A percentile compares a stretch with the other conserved stretches of the same genome.
Conservation (phyloP, 1,139 yeast genomes). For the Debaryomyces nepalensis region DNA sequence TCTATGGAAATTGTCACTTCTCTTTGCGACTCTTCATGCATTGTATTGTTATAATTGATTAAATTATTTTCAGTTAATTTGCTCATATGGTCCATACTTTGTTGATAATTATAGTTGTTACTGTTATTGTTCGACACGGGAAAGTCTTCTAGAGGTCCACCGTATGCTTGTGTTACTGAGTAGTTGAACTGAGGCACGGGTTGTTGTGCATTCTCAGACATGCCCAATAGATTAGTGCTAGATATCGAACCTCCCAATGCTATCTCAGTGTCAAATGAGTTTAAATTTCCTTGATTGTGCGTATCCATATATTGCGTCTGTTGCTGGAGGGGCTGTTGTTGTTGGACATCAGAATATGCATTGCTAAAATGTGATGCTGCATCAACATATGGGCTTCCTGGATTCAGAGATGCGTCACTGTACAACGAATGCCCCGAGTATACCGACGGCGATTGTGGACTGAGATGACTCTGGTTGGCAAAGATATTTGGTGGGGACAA, state of each 20-base stretch:
- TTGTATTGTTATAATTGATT: conserved; percentile 20
- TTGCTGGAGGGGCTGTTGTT: conserved; percentile 7
- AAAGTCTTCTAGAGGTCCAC: conserved; percentile 6
- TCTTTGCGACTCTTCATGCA: conserved; percentile 20
- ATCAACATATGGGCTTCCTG: conserved; percentile 46
- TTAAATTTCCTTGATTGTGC: conserved; percentile 17
- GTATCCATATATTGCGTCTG: conserved; percentile 14
- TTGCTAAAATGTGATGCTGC: conserved; percentile 40
- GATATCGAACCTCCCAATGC: conserved; percentile 48
- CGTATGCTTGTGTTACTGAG: conserved; percentile 15
- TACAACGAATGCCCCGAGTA: conserved; percentile 35
- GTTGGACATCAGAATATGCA: conserved; percentile 21
- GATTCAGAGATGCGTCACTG: conserved; percentile 44
- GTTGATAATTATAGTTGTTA: conserved; percentile 17
- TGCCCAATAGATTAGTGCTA: conserved; percentile 36
- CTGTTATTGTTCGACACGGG: conserved; percentile 1
- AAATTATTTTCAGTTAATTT: conserved; percentile 37
- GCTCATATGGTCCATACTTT: conserved; percentile 9
- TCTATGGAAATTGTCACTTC: conserved; percentile 36
- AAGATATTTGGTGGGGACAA: conserved; percentile 7
- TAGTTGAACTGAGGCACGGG: conserved; percentile 20
- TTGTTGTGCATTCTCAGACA: conserved; percentile 14
- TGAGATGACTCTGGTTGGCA: conserved; percentile 15
- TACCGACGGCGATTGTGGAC: conserved; percentile 26
- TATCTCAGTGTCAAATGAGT: conserved; percentile 39